A percentile compares a stretch with the other conserved stretches of the same genome.
These are phyloP conservation scores for Haberlea rhodopensis DNA, from an alignment of 257 asterid species.

Conservation along the genomic window DNA sequence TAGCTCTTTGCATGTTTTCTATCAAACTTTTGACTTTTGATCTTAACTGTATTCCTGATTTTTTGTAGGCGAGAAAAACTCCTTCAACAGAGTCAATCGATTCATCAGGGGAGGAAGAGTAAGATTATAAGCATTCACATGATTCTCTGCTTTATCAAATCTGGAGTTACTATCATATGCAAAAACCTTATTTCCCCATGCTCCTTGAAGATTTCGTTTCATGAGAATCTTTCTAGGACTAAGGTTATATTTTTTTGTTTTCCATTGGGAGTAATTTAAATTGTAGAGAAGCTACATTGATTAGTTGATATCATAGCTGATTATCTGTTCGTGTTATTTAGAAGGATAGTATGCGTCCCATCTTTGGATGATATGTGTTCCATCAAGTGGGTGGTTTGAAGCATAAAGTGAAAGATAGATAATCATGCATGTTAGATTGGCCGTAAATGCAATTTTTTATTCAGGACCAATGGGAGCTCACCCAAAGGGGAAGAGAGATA, in stretches of 20 bases:
- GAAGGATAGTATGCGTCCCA: background rate
- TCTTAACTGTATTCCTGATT: conserved; percentile 22
- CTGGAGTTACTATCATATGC: conserved; percentile 12
- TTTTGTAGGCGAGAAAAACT: conserved; percentile 61
- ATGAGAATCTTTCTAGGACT: conserved; percentile 13
- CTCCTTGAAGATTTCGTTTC: conserved; percentile 16
- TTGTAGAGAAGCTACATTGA: conserved; percentile 11
- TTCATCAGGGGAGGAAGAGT: conserved; percentile 99
- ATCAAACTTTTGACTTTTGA: conserved; percentile 10
- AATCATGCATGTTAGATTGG: background rate
- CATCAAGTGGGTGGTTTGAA: conserved; percentile 1
- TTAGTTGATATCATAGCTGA: background rate
- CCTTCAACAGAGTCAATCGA: conserved; percentile 72
- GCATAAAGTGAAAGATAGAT: conserved; percentile 5
- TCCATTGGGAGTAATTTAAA: background rate
- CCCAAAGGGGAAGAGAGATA: too few species aligned
- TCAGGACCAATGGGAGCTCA: conserved; percentile 5
- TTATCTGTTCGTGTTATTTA: background rate
- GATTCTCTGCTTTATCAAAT: conserved; percentile 16
- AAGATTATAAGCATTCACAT: conserved; percentile 37
- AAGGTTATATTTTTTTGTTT: background rate
- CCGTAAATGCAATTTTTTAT: background rate
- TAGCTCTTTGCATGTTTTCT: background rate
- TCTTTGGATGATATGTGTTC: conserved; percentile 9
- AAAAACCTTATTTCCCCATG: background rate